Base-by-base conservation (phyloP, 768 basidiomycete genomes). In the Austroboletus eburneus region DNA sequence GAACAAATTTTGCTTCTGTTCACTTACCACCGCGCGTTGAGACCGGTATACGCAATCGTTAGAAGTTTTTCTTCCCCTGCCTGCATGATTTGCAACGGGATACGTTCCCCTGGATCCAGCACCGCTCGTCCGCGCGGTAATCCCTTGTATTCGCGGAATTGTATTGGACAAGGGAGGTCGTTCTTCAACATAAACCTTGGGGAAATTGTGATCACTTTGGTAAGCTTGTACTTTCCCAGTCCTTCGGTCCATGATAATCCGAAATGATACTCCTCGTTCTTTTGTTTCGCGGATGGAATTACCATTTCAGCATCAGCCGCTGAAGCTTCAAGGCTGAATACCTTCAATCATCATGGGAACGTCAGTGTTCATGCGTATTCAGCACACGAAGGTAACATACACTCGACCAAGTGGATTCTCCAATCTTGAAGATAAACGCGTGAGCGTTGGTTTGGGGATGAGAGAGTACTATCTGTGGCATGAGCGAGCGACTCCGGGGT, bases 211-310 rank as follows among this genome's bases (percentile, higher is more conserved):
- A 99, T 83, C 55, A 97, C 85, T 69, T 97, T 98, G 22, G 86
- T 87, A 27, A 98, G 71, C 62, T 97, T 97, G 66, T 97, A 98
- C 73, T 96, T 97, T 29, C 96, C 96, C n/a, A 85, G 71, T 2
- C 94, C 96, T 66, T 95, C 93, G 16, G 79, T 76, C 81, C 94
- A 98, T 5, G 92, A 94, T 32, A 99, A 57, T 2, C 95, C 96
- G 38, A 90, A 66, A 61, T 93, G 88, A 43, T 83, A 75, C 61
- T 85, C 81, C 39, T 87, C 81, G 3, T 75, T 69, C 51, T 73
- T 81, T 43, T 82, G 81, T 24, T 70, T 72, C 35, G 77, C 68
- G 9, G 85, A 83, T 2, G 81, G 73, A 34, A 92, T 75, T 29
- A 83, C 78, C 41, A 98, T 70, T 48, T 86, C 86, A 39, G 82